Percentiles rank a stretch among this genome's conserved stretches.
Conservation (phyloP, 129 eudicot genomes). For the Logfia minima region DNA sequence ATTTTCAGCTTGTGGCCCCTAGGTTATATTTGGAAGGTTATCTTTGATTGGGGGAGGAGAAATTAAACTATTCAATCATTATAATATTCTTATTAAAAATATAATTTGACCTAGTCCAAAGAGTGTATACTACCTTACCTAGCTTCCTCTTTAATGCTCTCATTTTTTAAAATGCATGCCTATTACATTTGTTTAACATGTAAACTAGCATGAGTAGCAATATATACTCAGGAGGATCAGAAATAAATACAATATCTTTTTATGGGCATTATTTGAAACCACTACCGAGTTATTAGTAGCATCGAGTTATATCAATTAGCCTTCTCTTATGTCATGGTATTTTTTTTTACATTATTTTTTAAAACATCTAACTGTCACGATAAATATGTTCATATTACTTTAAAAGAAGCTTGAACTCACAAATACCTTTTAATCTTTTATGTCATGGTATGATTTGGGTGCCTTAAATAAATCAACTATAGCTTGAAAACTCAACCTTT, state of each 20-base stretch:
- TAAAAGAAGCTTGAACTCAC: too few species aligned
- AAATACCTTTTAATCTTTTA: too few species aligned
- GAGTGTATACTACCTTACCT: slow-evolving; percentile 30
- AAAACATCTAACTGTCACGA: too few species aligned
- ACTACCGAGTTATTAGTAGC: neutral
- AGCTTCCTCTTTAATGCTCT: slow-evolving; percentile 31
- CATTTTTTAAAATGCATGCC: neutral
- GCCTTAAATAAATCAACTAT: too few species aligned
- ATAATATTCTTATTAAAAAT: slow-evolving; percentile 17
- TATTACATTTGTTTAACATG: neutral
- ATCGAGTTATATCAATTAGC: too few species aligned
- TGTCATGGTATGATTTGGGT: too few species aligned
- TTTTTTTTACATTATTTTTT: too few species aligned
- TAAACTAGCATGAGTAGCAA: slow-evolving; percentile 3
- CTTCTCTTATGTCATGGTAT: too few species aligned
- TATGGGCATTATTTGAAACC: neutral
- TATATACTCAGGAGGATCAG: neutral
- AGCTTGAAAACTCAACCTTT: too few species aligned
- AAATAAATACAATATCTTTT: neutral
- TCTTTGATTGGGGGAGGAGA: slow-evolving; percentile 26
- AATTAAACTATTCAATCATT: slow-evolving; percentile 23
- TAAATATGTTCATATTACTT: too few species aligned
- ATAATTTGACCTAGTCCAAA: slow-evolving; percentile 49
- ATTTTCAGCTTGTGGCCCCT: slow-evolving; percentile 27
- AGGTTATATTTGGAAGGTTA: slow-evolving; percentile 36